Evolutionary conservation across 768 basidiomycete species (phyloP).

Genomic region (Gelatoporia subvermispora): DNA sequence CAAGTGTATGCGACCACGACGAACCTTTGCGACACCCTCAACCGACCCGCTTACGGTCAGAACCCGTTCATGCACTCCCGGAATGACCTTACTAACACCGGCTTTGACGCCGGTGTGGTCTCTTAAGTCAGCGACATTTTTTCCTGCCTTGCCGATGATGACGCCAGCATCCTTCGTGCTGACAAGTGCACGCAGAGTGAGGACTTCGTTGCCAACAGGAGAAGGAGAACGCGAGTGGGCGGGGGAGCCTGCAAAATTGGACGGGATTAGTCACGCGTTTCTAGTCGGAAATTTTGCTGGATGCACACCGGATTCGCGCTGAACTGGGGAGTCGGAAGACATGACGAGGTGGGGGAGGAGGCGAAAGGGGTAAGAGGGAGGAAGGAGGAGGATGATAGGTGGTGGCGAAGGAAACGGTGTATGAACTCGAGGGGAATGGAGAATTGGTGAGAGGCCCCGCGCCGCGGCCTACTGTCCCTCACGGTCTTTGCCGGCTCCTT

Average conservation of each 20-base stretch:
- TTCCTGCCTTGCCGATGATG: slow-evolving; percentile 94
- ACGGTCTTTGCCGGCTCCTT: neutral
- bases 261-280: slow-evolving; percentile 11
- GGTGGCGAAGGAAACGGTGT: slow-evolving; percentile 11
- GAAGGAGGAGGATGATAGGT: slow-evolving; percentile 24
- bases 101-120: slow-evolving; percentile 96
- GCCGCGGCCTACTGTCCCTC: too few relatives aligned
- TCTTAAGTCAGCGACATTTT: slow-evolving; percentile 95
- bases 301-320: slow-evolving; percentile 50
- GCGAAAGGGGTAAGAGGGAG: slow-evolving; percentile 25
- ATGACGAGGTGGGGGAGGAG: slow-evolving; percentile 39
- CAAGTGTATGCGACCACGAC: slow-evolving; percentile 11
- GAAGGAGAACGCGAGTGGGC: slow-evolving; percentile 72
- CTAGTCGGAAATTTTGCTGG: slow-evolving; percentile 12
- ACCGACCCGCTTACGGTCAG: slow-evolving; percentile 90
- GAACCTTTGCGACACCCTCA: slow-evolving; percentile 87
- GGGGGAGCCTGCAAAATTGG: slow-evolving; percentile 44
- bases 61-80: slow-evolving; percentile 96
- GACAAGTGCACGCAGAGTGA: slow-evolving; percentile 92
- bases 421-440: slow-evolving; percentile 12
- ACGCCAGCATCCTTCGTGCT: slow-evolving; percentile 96
- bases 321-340: slow-evolving; percentile 59
- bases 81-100: slow-evolving; percentile 97
- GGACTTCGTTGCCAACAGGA: slow-evolving; percentile 63
- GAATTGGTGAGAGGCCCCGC: too few relatives aligned